Base-by-base conservation (phyloP, 148 eudicot species). In the Rheum nobile region DNA sequence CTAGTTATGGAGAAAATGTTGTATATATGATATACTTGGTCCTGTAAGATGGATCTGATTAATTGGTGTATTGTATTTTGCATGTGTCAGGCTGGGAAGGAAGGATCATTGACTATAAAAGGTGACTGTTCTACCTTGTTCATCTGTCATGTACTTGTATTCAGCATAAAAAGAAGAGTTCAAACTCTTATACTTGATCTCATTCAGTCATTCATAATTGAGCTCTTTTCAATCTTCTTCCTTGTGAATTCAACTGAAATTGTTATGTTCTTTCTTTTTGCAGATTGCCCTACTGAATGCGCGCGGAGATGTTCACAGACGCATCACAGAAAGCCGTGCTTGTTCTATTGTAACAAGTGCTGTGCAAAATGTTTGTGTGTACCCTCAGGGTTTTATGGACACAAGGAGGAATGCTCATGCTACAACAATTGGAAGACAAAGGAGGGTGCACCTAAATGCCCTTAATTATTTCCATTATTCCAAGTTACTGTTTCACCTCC, bases 261-360 rank as follows among this genome's bases (percentile, higher is more conserved):
- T 28, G 11, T 4, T 28, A 0, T 4, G 2, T 12, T 0, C 9
- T 6, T 55, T 9, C 6, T 12, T 4, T 29, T 39, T 71, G 46
- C 29, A 71, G 73, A 71, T 1, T 71, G 73, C 12, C 46, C 48
- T 22, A 22, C 47, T 9, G 32, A 14, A 11, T 71, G 73, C 22
- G 73, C 29, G 16, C 3, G 28, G 3, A 21, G 73, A 71, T 71
- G 73, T 31, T 71, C 48, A 9, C 2, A 39, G 48, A 71, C 73
- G 4, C 48, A 41, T 10, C 50, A 71, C 12, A 41, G 41, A 50
- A 71, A 71, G 7, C 73, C 73, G 6, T 71, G 73, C 39, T 39
- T 71, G 50, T 71, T 71, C 50, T 71, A 8, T 14, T 71, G 73
- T 11, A 71, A 71, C 73, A 71, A 71, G 50, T 71, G 73, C 8